Base-by-base conservation (phyloP, 768 basidiomycete genomes). In the Phaeolepiota aurea region DNA sequence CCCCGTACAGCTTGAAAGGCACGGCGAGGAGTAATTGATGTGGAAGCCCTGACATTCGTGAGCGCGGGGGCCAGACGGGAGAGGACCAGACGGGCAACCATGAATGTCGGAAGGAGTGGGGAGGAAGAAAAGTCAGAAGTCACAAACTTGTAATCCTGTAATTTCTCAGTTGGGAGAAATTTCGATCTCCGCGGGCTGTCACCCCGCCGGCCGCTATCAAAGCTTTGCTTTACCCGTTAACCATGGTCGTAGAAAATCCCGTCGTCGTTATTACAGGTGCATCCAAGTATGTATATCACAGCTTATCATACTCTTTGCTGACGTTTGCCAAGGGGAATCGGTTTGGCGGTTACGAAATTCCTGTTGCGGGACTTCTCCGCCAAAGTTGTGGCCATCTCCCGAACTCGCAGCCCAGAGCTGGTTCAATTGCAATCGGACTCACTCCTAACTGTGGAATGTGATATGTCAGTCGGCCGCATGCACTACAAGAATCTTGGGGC, bases 201-300 rank as follows among this genome's bases (percentile, higher is more conserved):
- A 9, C 33, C 33, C n/a, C 36, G 33, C 4, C 37, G 39, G 40
- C 23, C n/a, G 7, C 25, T 28, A 28, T 28, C n/a, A 28, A 7
- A 28, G n/a, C n/a, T n/a, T 28, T 28, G 25, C 7, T 7, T 28
- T 7, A 28, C 7, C 25, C 25, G 25, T 28, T 28, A 28, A 31
- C 18, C 7, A 35, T 35, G 33, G 7, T 19, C 33, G n/a, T 15
- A 7, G 15, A 19, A 35, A 35, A 15, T 16, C 78, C 81, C 3
- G 76, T 85, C 40, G 68, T 92, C 21, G 56, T 92, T 41, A 70
- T 94, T 48, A 87, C 91, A 43, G 92, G 93, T 40, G 91, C 87
- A 14, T 92, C 87, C 40, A 87, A 72, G 84, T 86, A 47, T 28
- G 41, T 44, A 16, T 38, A 44, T 30, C 25, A 36, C 14, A 36